Conservation (phyloP, 1,284 basidiomycete genomes). For the Bjerkandera adusta region DNA sequence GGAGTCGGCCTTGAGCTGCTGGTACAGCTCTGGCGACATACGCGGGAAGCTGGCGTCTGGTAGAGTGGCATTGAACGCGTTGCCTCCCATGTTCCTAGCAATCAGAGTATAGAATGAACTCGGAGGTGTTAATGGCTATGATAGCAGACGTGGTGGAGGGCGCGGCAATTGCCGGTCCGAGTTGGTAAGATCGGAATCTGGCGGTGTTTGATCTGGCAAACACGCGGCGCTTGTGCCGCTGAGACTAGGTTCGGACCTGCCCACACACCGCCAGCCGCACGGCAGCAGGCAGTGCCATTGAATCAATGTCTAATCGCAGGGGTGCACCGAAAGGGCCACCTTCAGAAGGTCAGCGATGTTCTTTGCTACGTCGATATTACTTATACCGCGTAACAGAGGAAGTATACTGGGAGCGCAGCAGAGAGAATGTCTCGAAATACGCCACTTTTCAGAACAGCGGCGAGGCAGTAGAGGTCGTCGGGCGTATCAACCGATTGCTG, state of each 20-base stretch:
- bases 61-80: constrained; percentile 53
- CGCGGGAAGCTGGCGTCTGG: constrained; percentile 52
- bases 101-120: neutral
- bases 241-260: too few relatives aligned
- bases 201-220: too few relatives aligned
- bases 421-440: constrained; percentile 51
- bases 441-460: constrained; percentile 50
- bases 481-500: constrained; percentile 69
- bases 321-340: too few relatives aligned
- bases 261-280: too few relatives aligned
- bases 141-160: constrained; percentile 1
- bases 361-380: too few relatives aligned
- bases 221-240: too few relatives aligned
- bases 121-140: neutral
- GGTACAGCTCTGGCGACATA: constrained; percentile 51
- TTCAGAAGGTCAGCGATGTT: too few relatives aligned
- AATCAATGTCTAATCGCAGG: too few relatives aligned
- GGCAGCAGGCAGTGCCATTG: too few relatives aligned
- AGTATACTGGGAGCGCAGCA: constrained; percentile 57
- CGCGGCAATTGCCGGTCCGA: too few relatives aligned
- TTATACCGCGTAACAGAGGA: constrained; percentile 64
- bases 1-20: constrained; percentile 44
- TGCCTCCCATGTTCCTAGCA: constrained; percentile 57
- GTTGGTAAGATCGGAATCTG: too few relatives aligned
- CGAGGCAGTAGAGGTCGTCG: constrained; percentile 54